A percentile compares a stretch with the other conserved stretches of the same genome.
These are phyloP conservation scores for Iris macrosiphon DNA, from an alignment of 106 monocot genomes.

Conservation along the genomic window DNA sequence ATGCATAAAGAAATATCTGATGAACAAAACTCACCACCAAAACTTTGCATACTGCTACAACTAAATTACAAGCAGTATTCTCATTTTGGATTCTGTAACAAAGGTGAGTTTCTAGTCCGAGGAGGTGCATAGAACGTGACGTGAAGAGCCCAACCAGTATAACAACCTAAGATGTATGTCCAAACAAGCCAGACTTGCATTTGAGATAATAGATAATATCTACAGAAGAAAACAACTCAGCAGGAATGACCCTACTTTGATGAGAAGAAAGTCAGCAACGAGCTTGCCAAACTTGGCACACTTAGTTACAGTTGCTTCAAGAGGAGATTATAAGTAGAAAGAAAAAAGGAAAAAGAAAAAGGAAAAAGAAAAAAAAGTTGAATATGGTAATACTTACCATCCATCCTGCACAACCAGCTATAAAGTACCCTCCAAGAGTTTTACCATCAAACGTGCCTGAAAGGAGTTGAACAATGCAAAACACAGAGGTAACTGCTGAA, in stretches of 20 bases:
- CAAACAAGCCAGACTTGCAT: neutral
- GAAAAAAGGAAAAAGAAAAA: neutral
- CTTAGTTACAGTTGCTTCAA: neutral
- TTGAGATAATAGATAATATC: slow-evolving; percentile 2
- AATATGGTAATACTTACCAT: neutral
- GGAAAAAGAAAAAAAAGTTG: too few species aligned
- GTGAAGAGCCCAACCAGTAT: too few species aligned
- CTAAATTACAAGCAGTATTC: too few species aligned
- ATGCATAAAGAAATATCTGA: too few species aligned
- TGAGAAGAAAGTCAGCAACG: neutral
- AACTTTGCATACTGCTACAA: too few species aligned
- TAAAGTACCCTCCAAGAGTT: neutral
- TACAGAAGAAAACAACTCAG: neutral
- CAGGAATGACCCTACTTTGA: neutral
- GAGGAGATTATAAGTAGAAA: neutral
- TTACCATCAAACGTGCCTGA: neutral
- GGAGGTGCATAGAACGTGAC: too few species aligned
- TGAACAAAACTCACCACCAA: too few species aligned
- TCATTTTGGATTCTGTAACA: too few species aligned
- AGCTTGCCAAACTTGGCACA: neutral
- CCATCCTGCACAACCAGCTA: too few species aligned
- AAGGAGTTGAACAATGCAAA: slow-evolving; percentile 2
- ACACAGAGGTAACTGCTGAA: neutral
- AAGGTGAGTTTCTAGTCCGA: too few species aligned
- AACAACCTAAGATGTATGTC: too few species aligned